Percentiles rank a stretch among this genome's conserved stretches.
phyloP scores from a whole-genome alignment of 2,329 filamentous ascomycete genomes.

The Thielaviopsis euricoi region DNA sequence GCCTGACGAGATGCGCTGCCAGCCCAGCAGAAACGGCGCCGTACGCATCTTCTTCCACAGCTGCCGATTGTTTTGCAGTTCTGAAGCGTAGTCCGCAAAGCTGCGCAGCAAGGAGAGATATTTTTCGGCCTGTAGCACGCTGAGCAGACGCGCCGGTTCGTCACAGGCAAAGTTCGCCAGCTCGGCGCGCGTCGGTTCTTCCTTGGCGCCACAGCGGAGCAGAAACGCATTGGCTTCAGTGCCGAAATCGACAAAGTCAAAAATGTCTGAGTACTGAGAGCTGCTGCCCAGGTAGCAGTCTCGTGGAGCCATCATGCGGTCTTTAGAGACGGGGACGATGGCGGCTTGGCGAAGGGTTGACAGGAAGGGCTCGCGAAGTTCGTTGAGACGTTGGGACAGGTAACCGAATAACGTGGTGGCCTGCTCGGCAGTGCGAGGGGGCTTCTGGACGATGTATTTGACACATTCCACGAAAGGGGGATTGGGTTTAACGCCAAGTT shows the following conservation, averaged over 20 bases:
- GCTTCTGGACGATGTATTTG: constrained; percentile 51
- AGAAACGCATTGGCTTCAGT: constrained; percentile 75
- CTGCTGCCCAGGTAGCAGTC: constrained; percentile 54
- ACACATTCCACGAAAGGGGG: constrained; percentile 67
- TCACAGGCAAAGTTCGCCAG: constrained; percentile 68
- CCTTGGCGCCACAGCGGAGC: constrained; percentile 75
- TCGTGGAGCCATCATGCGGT: constrained; percentile 7
- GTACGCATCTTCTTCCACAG: constrained; percentile 61
- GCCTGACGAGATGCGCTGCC: constrained; percentile 26
- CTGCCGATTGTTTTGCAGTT: constrained; percentile 60
- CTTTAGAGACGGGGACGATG: constrained; percentile 50
- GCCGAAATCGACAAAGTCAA: constrained; percentile 94
- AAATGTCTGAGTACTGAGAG: constrained; percentile 65
- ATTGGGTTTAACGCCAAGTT: constrained; percentile 73
- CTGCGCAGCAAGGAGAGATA: constrained; percentile 72
- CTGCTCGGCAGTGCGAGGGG: constrained; percentile 48
- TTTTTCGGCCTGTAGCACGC: constrained; percentile 68
- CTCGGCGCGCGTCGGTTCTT: constrained; percentile 74
- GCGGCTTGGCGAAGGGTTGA: constrained; percentile 43
- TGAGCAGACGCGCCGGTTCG: constrained; percentile 68
- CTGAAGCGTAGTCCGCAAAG: constrained; percentile 54
- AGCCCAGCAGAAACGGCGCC: constrained; percentile 67
- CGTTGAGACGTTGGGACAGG: constrained; percentile 58
- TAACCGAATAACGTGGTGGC: constrained; percentile 68
- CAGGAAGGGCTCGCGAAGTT: constrained; percentile 48